Evolutionary conservation across 805 yeast genomes (phyloP).

Genomic region (Pichia insulana): DNA sequence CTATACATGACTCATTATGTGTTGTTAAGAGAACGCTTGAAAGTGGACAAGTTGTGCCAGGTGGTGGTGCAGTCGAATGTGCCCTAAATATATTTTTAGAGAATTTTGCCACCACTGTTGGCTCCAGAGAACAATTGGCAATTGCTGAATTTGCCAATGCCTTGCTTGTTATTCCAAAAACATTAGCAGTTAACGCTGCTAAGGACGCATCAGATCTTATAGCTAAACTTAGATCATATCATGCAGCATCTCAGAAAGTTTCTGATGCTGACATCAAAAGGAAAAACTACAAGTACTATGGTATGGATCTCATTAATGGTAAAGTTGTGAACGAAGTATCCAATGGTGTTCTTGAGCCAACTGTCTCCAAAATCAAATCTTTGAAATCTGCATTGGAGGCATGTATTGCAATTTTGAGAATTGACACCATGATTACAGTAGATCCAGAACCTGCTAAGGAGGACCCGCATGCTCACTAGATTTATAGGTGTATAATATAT

Average conservation of each 20-base stretch:
- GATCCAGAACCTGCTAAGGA: constrained; percentile 92
- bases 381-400: constrained; percentile 96
- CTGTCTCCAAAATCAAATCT: constrained; percentile 84
- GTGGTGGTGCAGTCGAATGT: constrained; percentile 99
- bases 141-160: constrained; percentile 96
- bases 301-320: constrained; percentile 85
- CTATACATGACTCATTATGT: constrained; percentile 85
- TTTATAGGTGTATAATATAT: not conserved
- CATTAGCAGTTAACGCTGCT: constrained; percentile 94
- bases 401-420: constrained; percentile 92
- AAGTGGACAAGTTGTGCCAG: constrained; percentile 91
- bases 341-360: constrained; percentile 92
- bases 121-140: constrained; percentile 95
- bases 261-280: constrained; percentile 76
- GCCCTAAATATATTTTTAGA: constrained; percentile 92
- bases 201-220: constrained; percentile 92
- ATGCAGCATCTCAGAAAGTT: constrained; percentile 88
- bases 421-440: constrained; percentile 96
- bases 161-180: constrained; percentile 86
- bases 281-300: constrained; percentile 81
- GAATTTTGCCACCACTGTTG: constrained; percentile 95
- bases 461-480: constrained; percentile 78
- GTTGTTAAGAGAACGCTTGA: constrained; percentile 95
- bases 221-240: constrained; percentile 92
- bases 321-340: constrained; percentile 79